A percentile compares a stretch with the other conserved stretches of the same genome.
Conservation (phyloP, 2,329 filamentous ascomycete genomes). For the Podosphaera leucotricha region DNA sequence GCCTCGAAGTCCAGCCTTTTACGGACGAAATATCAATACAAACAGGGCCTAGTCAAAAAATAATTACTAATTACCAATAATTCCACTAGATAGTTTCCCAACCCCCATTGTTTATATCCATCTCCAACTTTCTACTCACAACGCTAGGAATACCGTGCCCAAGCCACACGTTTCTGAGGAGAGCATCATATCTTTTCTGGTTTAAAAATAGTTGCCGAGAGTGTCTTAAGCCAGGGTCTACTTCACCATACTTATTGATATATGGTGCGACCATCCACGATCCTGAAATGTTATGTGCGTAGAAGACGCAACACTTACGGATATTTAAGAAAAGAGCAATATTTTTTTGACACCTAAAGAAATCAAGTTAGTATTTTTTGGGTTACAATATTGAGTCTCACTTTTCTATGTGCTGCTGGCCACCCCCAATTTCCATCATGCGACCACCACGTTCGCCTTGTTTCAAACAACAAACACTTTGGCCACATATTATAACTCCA, state of each 20-base stretch:
- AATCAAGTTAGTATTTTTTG: slow-evolving; percentile 9
- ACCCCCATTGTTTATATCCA: slow-evolving; percentile 88
- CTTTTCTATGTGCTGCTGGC: slow-evolving; percentile 74
- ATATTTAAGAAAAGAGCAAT: slow-evolving; percentile 94
- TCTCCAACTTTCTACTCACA: slow-evolving; percentile 74
- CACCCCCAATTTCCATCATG: slow-evolving; percentile 41
- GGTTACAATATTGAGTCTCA: slow-evolving; percentile 23
- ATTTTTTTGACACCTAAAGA: slow-evolving; percentile 57
- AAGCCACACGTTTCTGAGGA: slow-evolving; percentile 70
- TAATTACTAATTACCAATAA: too few species aligned
- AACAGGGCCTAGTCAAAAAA: background rate
- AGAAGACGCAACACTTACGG: slow-evolving; percentile 80
- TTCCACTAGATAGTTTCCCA: slow-evolving; percentile 56
- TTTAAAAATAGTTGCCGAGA: slow-evolving; percentile 80
- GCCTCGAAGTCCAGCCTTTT: background rate
- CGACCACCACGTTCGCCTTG: slow-evolving; percentile 18
- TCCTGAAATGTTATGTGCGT: slow-evolving; percentile 60
- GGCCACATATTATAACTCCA: slow-evolving; percentile 88
- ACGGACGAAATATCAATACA: background rate
- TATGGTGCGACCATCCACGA: slow-evolving; percentile 78
- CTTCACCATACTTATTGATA: slow-evolving; percentile 87
- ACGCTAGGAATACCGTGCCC: slow-evolving; percentile 69
- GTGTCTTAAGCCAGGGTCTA: slow-evolving; percentile 70
- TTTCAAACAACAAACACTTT: slow-evolving; percentile 73
- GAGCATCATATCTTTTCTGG: slow-evolving; percentile 76